Conservation (phyloP, 768 basidiomycete species). For the Boletus eberwhitei region DNA sequence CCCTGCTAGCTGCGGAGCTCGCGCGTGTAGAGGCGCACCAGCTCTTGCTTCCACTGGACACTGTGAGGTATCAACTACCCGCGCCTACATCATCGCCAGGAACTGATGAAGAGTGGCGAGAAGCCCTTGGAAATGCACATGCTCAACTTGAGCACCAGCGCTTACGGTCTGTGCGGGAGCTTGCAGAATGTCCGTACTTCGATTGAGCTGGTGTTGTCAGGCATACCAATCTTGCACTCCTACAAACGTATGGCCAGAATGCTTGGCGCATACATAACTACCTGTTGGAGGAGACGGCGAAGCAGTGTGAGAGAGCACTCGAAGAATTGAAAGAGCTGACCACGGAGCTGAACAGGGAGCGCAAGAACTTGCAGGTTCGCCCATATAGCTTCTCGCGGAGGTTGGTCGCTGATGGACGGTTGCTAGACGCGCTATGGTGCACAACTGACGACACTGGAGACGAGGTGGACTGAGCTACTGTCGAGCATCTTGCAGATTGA, state of each 20-base stretch:
- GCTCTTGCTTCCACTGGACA: conserved; percentile 66
- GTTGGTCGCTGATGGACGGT: neutral
- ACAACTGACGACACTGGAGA: conserved; percentile 79
- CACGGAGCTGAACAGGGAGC: conserved; percentile 81
- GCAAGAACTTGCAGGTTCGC: conserved; percentile 80
- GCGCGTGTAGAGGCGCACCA: conserved; percentile 68
- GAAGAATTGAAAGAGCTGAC: conserved; percentile 77
- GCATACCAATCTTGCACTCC: conserved; percentile 75
- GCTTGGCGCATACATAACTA: conserved; percentile 93
- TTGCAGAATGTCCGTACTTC: neutral
- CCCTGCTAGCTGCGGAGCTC: conserved; percentile 69
- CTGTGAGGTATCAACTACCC: conserved; percentile 70
- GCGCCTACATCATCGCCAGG: conserved; percentile 58
- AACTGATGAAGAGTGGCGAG: conserved; percentile 74
- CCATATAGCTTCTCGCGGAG: neutral
- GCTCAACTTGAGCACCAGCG: conserved; percentile 85
- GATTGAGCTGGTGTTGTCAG: conserved; percentile 38
- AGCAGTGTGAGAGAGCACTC: conserved; percentile 65
- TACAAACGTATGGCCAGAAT: conserved; percentile 87
- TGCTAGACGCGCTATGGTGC: conserved; percentile 70
- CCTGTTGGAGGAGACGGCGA: conserved; percentile 72
- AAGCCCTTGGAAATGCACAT: conserved; percentile 70
- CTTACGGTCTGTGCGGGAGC: conserved; percentile 51
- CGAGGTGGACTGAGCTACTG: conserved; percentile 89
- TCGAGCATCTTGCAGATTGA: conserved; percentile 90